A percentile compares a stretch with the other conserved stretches of the same genome.
Evolutionary conservation across 2,329 filamentous ascomycete species (phyloP).

Genomic region (Stemphylium lycopersici): DNA sequence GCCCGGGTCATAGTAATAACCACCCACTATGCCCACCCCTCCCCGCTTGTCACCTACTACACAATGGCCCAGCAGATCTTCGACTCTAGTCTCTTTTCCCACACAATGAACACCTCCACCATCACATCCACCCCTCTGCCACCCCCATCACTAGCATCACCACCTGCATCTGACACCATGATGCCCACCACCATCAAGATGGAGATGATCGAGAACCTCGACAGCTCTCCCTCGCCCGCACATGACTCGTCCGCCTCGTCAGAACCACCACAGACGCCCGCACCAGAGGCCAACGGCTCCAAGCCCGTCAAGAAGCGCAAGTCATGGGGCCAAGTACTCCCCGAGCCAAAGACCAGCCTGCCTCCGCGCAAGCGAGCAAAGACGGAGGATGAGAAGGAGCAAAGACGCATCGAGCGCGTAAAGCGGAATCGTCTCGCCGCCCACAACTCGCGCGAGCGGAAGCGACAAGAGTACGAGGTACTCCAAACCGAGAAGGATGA

Average conservation of each 20-base stretch:
- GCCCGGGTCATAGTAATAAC: constrained; percentile 30
- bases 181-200: constrained; percentile 49
- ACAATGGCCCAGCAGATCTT: constrained; percentile 38
- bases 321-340: constrained; percentile 97
- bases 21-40: constrained; percentile 39
- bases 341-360: constrained; percentile 94
- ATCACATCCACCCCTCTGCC: constrained; percentile 31
- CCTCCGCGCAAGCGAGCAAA: constrained; percentile 97
- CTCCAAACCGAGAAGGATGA: constrained; percentile 69
- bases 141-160: constrained; percentile 22
- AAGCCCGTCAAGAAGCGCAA: constrained; percentile 91
- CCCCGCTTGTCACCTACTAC: constrained; percentile 35
- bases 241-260: constrained; percentile 25
- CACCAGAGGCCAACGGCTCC: constrained; percentile 28
- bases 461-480: constrained; percentile 86
- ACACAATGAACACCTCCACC: constrained; percentile 32
- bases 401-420: constrained; percentile 94
- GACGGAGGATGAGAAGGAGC: constrained; percentile 98
- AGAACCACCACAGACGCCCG: constrained; percentile 28
- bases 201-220: constrained; percentile 47
- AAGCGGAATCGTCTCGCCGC: constrained; percentile 94
- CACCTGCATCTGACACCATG: constrained; percentile 14
- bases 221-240: constrained; percentile 29
- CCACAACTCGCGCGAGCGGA: constrained; percentile 94
- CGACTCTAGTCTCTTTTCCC: constrained; percentile 25